Conservation (phyloP, 2,329 filamentous ascomycete genomes). For the Dactylellina leptospora region DNA sequence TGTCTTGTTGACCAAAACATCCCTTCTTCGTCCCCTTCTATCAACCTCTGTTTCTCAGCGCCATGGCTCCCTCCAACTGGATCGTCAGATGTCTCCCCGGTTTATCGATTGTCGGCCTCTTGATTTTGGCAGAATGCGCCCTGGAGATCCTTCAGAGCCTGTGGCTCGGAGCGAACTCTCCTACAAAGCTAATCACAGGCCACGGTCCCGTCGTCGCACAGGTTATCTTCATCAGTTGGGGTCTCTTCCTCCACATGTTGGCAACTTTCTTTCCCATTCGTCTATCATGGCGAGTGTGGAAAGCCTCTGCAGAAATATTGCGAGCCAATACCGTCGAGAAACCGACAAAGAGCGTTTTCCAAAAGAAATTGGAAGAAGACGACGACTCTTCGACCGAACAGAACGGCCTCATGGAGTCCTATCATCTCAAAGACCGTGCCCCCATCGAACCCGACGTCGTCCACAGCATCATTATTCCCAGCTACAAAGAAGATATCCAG, state of each 20-base stretch:
- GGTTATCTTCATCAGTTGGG: constrained; percentile 71
- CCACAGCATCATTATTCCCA: constrained; percentile 75
- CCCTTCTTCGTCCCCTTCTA: constrained; percentile 2
- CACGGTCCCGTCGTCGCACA: constrained; percentile 41
- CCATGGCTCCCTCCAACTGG: constrained; percentile 32
- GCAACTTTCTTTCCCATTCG: constrained; percentile 72
- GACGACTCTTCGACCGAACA: constrained; percentile 63
- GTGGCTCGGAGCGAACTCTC: constrained; percentile 34
- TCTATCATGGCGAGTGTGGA: constrained; percentile 70
- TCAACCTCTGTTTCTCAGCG: background rate
- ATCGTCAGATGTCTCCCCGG: constrained; percentile 55
- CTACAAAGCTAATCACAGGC: constrained; percentile 48
- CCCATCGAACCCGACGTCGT: constrained; percentile 64
- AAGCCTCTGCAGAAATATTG: constrained; percentile 66
- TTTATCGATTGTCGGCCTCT: constrained; percentile 54
- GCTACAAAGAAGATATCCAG: constrained; percentile 77
- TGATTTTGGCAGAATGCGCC: constrained; percentile 55
- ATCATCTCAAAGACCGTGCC: constrained; percentile 63
- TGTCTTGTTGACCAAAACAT: constrained; percentile 21
- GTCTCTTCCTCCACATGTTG: constrained; percentile 71
- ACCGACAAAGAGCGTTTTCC: constrained; percentile 62
- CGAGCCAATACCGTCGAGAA: constrained; percentile 64
- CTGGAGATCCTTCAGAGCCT: constrained; percentile 54
- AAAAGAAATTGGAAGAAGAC: constrained; percentile 57
- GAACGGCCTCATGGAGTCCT: constrained; percentile 65